Conservation (phyloP, 768 basidiomycete genomes). For the Termitomyces sp. region DNA sequence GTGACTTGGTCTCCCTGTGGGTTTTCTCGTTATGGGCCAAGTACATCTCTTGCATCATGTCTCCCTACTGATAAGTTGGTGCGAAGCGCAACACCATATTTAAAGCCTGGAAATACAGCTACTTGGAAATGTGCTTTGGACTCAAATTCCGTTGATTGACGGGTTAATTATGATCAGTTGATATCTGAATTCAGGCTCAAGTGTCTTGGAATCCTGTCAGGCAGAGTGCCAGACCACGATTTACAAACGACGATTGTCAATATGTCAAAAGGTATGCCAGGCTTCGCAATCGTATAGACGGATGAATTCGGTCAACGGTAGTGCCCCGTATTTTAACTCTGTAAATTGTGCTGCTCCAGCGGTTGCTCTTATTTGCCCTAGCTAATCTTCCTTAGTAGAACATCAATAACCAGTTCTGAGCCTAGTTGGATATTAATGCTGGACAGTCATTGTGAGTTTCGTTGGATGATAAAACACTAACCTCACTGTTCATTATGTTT, state of each 20-base stretch:
- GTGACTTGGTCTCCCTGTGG: background rate
- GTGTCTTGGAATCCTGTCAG: no score
- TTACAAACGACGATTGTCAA: background rate
- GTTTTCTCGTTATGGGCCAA: background rate
- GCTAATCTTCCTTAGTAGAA: background rate
- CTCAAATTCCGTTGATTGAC: no score
- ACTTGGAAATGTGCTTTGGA: no score
- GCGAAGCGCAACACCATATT: background rate
- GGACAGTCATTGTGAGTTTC: background rate
- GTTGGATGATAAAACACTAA: background rate
- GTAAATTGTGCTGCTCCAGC: background rate
- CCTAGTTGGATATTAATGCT: no score
- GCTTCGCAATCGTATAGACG: no score
- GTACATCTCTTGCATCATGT: background rate
- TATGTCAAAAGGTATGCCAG: background rate
- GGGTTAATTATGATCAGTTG: background rate
- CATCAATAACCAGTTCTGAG: background rate
- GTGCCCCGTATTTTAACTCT: no score
- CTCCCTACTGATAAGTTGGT: no score
- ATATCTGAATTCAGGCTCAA: no score
- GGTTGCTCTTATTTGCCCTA: background rate
- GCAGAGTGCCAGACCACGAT: no score
- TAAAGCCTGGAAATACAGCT: no score
- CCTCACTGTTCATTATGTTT: background rate
- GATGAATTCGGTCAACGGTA: no score